Base-by-base conservation (phyloP, 139 green algal genomes). In the Chlamydomonas urium region DNA sequence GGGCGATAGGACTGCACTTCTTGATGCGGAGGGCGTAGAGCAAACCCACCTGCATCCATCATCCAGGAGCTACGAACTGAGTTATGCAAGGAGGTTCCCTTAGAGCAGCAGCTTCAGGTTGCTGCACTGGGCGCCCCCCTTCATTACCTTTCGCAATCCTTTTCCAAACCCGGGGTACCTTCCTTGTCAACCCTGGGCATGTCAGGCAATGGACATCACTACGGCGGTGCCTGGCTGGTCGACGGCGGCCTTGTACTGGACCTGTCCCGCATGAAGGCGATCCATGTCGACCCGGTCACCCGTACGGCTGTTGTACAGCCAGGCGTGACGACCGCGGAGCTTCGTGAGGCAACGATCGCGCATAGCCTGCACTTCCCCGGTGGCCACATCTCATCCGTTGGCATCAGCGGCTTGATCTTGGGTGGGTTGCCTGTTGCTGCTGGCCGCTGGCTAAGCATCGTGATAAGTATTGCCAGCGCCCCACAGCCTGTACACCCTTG, bases 321-420 rank as follows among this genome's bases (percentile, higher is more conserved):
- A 36, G 66, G 66, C 17, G 45, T 72, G 14, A 72, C 38, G 26
- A 72, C 66, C 32, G 34, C 21, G 26, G 53, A 63, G 66, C 5
- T 72, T 2, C 45, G 66, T 24, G 23, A 61, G 26, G 66, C 66
- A 6, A 63, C 42, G 8, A 59, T 59, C 31, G 14, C 45, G 1
- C 66, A 72, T 59, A 32, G 66, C 8, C 66, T 72, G 17, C 66
- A 72, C 45, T 72, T 72, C 47, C 66, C 66, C 3, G 66, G 45
- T 1, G 66, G 66, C 45, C 66, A 72, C 45, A 72, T 72, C 42
- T 72, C 66, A 17, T 48, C 21, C 3, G 66, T 72, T 2, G 66
- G 66, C 3, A 60, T 48, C 19, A 62, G 45, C 19, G 66, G 66
- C 4, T 72, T 72, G 31, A 72, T 72, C 31, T 45, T 72, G 2